phyloP scores from a whole-genome alignment of 208 protist genomes.

The Leishmania major region DNA sequence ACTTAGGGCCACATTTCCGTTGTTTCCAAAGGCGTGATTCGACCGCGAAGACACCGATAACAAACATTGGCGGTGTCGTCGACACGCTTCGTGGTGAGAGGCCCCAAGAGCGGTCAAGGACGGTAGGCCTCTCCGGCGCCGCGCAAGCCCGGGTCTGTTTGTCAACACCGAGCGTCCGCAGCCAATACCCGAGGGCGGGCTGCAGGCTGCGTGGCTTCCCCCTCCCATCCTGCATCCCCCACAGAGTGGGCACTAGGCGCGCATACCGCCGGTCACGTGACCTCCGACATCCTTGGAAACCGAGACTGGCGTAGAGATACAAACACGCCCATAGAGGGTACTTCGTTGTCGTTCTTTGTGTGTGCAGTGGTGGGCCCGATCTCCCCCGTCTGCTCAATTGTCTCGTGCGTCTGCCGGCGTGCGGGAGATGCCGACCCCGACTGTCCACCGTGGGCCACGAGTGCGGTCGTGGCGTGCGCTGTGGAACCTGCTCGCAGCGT shows the following conservation, averaged over 20 bases:
- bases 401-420: background rate
- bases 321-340: background rate
- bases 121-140: background rate
- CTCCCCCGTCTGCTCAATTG: background rate
- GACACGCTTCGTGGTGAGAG: background rate
- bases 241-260: too few relatives aligned
- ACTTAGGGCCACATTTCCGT: background rate
- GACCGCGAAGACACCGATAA: background rate
- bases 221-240: too few relatives aligned
- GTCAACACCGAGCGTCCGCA: background rate
- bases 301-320: background rate
- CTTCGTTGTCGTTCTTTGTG: background rate
- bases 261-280: too few relatives aligned
- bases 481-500: constrained; percentile 16
- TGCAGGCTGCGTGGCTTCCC: background rate
- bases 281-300: background rate
- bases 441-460: constrained; percentile 6
- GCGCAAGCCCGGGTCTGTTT: background rate
- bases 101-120: background rate
- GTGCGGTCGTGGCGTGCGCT: constrained; percentile 1
- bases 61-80: background rate
- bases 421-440: constrained; percentile 18
- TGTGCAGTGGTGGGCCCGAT: background rate
- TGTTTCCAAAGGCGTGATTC: background rate
- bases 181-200: background rate